Evolutionary conservation across 1,139 yeast species (phyloP).

Genomic region (Candida mesenterica): DNA sequence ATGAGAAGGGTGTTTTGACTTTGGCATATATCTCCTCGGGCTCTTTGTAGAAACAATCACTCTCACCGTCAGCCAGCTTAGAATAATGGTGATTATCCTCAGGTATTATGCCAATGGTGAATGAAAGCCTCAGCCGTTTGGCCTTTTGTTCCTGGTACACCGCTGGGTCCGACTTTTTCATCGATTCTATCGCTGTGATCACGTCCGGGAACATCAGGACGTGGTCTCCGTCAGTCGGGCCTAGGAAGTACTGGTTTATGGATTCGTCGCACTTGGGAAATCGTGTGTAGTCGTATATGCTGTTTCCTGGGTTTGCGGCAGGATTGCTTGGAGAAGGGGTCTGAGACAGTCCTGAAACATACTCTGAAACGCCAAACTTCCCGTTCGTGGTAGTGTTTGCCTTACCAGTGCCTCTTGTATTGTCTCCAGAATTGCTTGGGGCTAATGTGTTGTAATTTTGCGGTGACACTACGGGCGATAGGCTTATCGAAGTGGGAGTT

Average conservation of each 20-base stretch:
- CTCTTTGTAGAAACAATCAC: slow-evolving; percentile 44
- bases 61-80: slow-evolving; percentile 20
- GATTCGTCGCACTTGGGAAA: slow-evolving; percentile 40
- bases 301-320: slow-evolving; percentile 1
- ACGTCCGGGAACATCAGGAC: slow-evolving; percentile 54
- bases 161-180: slow-evolving; percentile 41
- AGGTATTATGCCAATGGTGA: slow-evolving; percentile 51
- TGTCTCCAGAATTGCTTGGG: background rate
- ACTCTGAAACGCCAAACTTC: slow-evolving; percentile 9
- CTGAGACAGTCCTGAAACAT: slow-evolving; percentile 15
- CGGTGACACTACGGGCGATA: slow-evolving; percentile 43
- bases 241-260: slow-evolving; percentile 61
- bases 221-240: slow-evolving; percentile 38
- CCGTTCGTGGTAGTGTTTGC: slow-evolving; percentile 2
- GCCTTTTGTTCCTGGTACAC: slow-evolving; percentile 40
- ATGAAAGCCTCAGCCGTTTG: slow-evolving; percentile 50
- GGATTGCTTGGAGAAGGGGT: slow-evolving; percentile 16
- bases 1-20: slow-evolving; percentile 74
- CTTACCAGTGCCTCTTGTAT: no score
- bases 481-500: slow-evolving; percentile 37
- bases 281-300: slow-evolving; percentile 11
- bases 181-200: slow-evolving; percentile 45
- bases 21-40: slow-evolving; percentile 80
- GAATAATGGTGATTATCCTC: slow-evolving; percentile 32
- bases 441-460: slow-evolving; percentile 15